Evolutionary conservation across 495 filamentous ascomycete species (phyloP).

Genomic region (Aspergillus conjunctus): DNA sequence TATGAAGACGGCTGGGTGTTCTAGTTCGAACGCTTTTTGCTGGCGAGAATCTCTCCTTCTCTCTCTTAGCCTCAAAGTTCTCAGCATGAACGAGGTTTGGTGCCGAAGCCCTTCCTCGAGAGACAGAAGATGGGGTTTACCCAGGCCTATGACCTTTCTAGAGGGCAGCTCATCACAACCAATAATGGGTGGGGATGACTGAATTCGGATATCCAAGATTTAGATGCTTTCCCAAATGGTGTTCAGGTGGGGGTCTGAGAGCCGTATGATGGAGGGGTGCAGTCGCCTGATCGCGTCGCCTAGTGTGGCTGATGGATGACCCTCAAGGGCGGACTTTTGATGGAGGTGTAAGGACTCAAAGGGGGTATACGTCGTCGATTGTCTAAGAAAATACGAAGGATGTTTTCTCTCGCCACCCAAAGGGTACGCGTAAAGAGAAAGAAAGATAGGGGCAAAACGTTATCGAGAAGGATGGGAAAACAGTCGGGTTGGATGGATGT

Average conservation of each 20-base stretch:
- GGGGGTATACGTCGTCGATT: not conserved
- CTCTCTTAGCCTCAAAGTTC: not conserved
- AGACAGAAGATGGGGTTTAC: not conserved
- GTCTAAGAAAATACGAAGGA: not conserved
- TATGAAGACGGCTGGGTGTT: not conserved
- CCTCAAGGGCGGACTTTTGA: not conserved
- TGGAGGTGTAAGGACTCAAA: not conserved
- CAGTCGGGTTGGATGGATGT: not conserved
- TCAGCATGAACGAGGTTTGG: not conserved
- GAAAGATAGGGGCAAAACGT: not conserved
- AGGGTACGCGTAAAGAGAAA: not conserved
- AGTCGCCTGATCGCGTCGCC: constrained; percentile 24
- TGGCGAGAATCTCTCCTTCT: not conserved
- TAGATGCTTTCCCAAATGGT: not conserved
- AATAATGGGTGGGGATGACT: not conserved
- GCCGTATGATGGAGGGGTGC: constrained; percentile 18
- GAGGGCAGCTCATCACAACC: not conserved
- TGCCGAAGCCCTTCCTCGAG: not conserved
- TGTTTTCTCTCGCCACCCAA: not conserved
- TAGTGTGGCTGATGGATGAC: constrained; percentile 13
- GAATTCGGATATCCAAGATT: not conserved
- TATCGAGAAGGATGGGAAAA: not conserved
- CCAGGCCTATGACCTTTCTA: not conserved
- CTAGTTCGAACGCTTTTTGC: not conserved
- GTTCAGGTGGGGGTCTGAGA: constrained; percentile 11